Evolutionary conservation across 257 asterid species (phyloP).

Genomic region (Solanum chmielewskii): DNA sequence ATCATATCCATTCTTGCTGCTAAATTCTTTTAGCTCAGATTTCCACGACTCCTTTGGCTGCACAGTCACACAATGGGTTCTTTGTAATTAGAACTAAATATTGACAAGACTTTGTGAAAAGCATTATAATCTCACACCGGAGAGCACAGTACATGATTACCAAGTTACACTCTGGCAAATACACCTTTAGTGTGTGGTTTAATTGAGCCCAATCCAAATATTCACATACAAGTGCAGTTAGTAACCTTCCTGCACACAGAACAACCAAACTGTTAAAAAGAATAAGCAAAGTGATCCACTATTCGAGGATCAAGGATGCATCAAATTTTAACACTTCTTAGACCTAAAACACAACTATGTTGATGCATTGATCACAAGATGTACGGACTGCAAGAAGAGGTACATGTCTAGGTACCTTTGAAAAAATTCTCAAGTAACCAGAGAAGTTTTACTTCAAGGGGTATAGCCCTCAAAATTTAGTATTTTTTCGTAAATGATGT

Average conservation of each 20-base stretch:
- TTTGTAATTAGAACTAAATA: neutral
- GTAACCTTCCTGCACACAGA: slow-evolving; percentile 60
- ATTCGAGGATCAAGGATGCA: neutral
- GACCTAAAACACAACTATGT: neutral
- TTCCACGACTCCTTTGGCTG: slow-evolving; percentile 96
- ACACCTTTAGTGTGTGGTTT: slow-evolving; percentile 78
- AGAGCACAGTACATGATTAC: slow-evolving; percentile 21
- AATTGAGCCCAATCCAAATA: slow-evolving; percentile 94
- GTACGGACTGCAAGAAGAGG: neutral
- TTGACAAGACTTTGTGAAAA: neutral
- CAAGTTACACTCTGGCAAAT: slow-evolving; percentile 87
- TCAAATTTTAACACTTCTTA: neutral
- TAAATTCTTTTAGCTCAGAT: slow-evolving; percentile 82
- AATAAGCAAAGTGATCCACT: neutral
- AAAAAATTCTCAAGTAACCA: neutral
- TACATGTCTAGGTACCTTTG: neutral
- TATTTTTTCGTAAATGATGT: neutral
- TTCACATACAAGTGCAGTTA: slow-evolving; percentile 78
- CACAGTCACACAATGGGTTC: slow-evolving; percentile 5
- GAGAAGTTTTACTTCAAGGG: neutral
- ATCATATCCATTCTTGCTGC: slow-evolving; percentile 92
- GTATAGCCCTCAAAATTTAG: neutral
- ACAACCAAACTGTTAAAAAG: neutral
- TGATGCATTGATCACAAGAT: neutral
- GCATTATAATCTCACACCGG: neutral